phyloP scores from a whole-genome alignment of 228 moss, liverwort and hornwort genomes.

The Sphagnum magellanicum region DNA sequence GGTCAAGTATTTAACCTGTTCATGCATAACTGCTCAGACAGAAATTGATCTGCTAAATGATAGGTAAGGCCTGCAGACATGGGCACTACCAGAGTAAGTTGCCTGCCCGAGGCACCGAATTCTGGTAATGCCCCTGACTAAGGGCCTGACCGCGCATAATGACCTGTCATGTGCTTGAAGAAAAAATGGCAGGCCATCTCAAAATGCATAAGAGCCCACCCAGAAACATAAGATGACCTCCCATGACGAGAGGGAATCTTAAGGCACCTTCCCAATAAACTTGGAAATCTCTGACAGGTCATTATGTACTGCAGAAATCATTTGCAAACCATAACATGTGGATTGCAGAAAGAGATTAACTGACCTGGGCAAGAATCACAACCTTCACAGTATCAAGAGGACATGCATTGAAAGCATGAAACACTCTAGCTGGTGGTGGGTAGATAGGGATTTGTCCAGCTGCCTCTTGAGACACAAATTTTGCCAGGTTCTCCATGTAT shows the following conservation, averaged over 20 bases:
- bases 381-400: conserved; percentile 48
- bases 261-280: not conserved
- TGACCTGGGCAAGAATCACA: conserved; percentile 49
- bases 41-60: not conserved
- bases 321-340: not conserved
- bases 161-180: not conserved
- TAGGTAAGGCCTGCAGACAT: too few species aligned
- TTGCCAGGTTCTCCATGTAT: conserved; percentile 24
- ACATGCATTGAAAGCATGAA: conserved; percentile 47
- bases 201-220: not conserved
- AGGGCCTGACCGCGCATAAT: too few species aligned
- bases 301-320: too few species aligned
- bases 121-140: too few species aligned
- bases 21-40: not conserved
- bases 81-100: too few species aligned
- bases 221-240: not conserved
- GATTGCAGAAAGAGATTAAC: not conserved
- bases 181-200: not conserved
- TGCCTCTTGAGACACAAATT: conserved; percentile 30
- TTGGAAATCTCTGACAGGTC: too few species aligned
- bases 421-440: conserved; percentile 29
- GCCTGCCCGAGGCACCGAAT: too few species aligned
- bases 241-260: not conserved
- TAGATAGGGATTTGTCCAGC: conserved; percentile 30
- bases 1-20: not conserved